Percentiles rank a stretch among this genome's conserved stretches.
Conservation (phyloP, 176 grass and related monocot genomes). For the Chloris gayana region DNA sequence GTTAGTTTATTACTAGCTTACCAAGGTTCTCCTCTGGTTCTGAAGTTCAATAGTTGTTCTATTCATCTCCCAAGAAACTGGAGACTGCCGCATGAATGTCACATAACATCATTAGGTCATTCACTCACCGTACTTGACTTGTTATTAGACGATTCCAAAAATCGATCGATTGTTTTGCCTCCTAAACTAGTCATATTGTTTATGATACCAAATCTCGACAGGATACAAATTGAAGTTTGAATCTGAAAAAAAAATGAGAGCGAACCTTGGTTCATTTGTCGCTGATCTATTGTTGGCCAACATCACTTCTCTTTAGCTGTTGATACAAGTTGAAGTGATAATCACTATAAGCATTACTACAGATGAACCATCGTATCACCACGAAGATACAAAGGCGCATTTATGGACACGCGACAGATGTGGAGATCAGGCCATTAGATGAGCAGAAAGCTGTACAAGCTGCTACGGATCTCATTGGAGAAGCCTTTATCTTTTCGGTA, state of each 20-base stretch:
- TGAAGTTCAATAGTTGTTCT: background rate
- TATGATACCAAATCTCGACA: background rate
- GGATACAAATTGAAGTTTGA: background rate
- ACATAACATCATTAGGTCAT: background rate
- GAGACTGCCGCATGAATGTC: background rate
- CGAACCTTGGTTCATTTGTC: slow-evolving; percentile 5
- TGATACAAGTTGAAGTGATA: background rate
- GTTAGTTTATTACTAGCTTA: too few species aligned
- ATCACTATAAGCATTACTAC: slow-evolving; percentile 14
- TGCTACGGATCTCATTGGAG: slow-evolving; percentile 92
- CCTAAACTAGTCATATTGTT: background rate
- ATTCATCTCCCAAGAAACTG: background rate
- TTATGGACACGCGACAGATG: slow-evolving; percentile 76
- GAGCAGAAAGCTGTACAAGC: slow-evolving; percentile 93
- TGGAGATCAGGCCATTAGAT: slow-evolving; percentile 78
- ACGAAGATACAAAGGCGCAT: slow-evolving; percentile 88
- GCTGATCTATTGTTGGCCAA: background rate
- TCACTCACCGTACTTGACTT: background rate
- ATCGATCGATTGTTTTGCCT: background rate
- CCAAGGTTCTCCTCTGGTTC: background rate
- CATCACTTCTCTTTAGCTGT: slow-evolving; percentile 4
- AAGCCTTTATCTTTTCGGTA: slow-evolving; percentile 94
- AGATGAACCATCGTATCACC: slow-evolving; percentile 81
- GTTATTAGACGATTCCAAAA: background rate
- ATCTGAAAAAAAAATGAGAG: background rate